Evolutionary conservation across 116 monocot genomes (phyloP), one percentile per base, ranked within the genome.

Genomic region (Papilionanthe hybrid): DNA sequence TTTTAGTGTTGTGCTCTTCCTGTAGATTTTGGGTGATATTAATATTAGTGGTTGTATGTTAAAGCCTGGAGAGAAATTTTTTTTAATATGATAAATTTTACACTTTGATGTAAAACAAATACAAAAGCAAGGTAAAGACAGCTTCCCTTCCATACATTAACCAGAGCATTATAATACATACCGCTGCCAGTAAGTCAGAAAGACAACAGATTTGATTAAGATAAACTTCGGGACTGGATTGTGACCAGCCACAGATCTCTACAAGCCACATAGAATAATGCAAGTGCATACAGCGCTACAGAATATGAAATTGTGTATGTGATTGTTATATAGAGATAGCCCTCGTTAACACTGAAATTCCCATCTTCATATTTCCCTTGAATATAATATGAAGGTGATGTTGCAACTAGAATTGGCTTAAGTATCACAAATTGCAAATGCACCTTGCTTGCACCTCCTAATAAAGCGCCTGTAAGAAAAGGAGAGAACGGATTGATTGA

Each of bases 171-270:
- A 71, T 18, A 18, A 29, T 71, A 15, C 72, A 58, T 84, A 95
- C 95, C 92, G n/a, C n/a, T 95, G 95, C 95, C 95, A 95, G 78
- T 95, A 95, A 7, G 95, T 95, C 53, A 95, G 91, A 83, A 95
- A 95, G 71, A 95, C 91, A 1, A 95, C 92, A 42, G 95, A 92
- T 82, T 95, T 95, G 86, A 95, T 92, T 19, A 95, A 74, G 68
- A 95, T 78, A 77, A 95, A 95, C 84, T 95, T 95, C 18, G 95
- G 95, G 15, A 95, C 95, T 57, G 95, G 95, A 79, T 95, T 95
- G 80, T 91, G 92, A 81, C n/a, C n/a, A 91, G 95, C 66, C 91
- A 85, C 22, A 98, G 88, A 85, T 98, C 97, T 83, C 88, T 87
- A 82, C 97, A 98, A 76, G 97, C 94, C 83, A 91, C 81, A 83